Evolutionary conservation across 2,329 filamentous ascomycete species (phyloP), one percentile per base, ranked within the genome.

Genomic region (Gnomoniopsis smithogilvyi): DNA sequence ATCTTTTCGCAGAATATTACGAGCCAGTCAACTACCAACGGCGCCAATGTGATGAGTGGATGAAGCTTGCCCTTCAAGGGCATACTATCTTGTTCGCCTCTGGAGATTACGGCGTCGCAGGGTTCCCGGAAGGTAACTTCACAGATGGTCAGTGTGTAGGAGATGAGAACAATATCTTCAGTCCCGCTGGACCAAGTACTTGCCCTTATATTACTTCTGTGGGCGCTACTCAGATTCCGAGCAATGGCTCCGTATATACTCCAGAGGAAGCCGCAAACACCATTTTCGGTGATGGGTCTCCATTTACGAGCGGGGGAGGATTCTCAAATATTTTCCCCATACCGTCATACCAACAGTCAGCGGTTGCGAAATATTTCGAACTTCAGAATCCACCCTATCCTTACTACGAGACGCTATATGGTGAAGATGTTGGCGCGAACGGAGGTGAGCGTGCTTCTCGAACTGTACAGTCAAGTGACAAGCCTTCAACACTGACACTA

Each of bases 21-120:
- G n/a, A 15, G n/a, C 38, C 38, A 43, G 38, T 43, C 38, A 43
- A 43, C 61, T 87, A 87, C 69, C 79, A 83, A 64, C 73, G 79
- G 63, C 73, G 77, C n/a, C 77, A 79, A 66, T 81, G 79, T 68
- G 70, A 73, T 56, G 76, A 80, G 67, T 79, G 80, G 63, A 71
- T 83, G 66, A 83, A 84, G 67, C 75, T 84, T 0, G 78, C 75
- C 8, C 70, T 80, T 10, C 76, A 78, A 60, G 79, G 79, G 48
- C 69, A 77, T n/a, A 80, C 77, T 0, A 67, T 80, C 17, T 68
- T 81, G 22, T 75, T 80, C 49, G 76, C 78, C 2, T 78, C 76
- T 0, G 80, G 80, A 50, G 79, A 81, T 64, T 69, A 70, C 21
- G 78, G 79, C n/a, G 76, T 80, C 0, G 41, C 26, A 11, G 30